Base-by-base conservation (phyloP, 352 stramenopile genomes). In the Aphanomyces euteiches region DNA sequence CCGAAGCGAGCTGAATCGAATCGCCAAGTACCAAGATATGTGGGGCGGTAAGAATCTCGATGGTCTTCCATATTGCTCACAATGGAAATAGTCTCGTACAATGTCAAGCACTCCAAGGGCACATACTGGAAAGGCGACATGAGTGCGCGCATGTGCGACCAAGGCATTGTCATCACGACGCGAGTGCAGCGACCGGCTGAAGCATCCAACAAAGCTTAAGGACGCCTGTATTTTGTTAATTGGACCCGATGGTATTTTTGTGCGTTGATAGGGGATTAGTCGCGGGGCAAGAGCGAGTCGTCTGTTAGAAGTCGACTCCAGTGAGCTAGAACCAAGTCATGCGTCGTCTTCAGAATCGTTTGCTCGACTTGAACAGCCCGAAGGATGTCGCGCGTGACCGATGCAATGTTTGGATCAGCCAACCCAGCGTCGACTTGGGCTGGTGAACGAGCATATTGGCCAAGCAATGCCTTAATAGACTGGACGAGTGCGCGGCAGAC, bases 51-150 rank as follows among this genome's bases (percentile, higher is more conserved):
- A 40, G 28, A 59, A n/a, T 45, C 19, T 34, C 21, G 3, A 50
- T 58, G 7, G 38, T 41, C 21, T 15, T 63, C 2, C 54, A n/a
- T 45, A 12, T 69, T 66, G 37, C 34, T 36, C 5, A 36, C 41
- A 43, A 45, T 76, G 8, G 17, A 19, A 21, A 21, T 75, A 94
- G 86, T 94, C 74, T 78, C 81, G 69, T 92, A 90, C 73, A 75
- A 85, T 73, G 90, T 91, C 90, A 94, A 92, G 73, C 81, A 82
- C 64, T 82, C 75, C 63, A 83, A 91, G 34, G 84, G 84, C 77
- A 84, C 89, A 74, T 89, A 80, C 72, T 90, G 86, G 72, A 76
- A 83, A 58, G 86, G 84, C 13, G 82, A 92, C 72, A 89, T 85
- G 38, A 76, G 76, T n/a, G 86, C 84, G 65, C 82, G 83, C 48